Base-by-base conservation (phyloP, 345 rosid genomes). In the Citrus australasica region DNA sequence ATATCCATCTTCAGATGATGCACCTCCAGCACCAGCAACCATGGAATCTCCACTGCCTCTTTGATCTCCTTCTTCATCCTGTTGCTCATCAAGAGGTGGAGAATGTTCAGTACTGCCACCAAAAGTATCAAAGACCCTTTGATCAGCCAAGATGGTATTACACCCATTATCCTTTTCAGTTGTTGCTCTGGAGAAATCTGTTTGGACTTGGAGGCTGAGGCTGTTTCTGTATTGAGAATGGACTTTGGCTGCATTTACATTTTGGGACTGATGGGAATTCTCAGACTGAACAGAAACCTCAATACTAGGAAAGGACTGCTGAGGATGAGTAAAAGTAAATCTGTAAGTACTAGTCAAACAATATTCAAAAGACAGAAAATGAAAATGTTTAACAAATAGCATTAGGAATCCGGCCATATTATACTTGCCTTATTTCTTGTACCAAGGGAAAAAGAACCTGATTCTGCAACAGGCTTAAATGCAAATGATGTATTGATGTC, bases 1-100 rank as follows among this genome's bases (percentile, higher is more conserved):
- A 74, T 87, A 95, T 78, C 97, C 99, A 83, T 96, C 98, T 51
- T 96, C 97, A 11, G 97, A 90, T 32, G 92, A 94, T 4, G 87
- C 90, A 69, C 81, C 85, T 30, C 85, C 85, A 70, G 79, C 83
- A 69, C 89, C 94, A 60, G 86, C 87, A 77, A 81, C 87, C 69
- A 82, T 28, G 71, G 79, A 81, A 77, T 91, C 96, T 33, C 84
- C 90, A 33, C 86, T 63, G n/a, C 84, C 89, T 87, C 88, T 87
- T 79, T 86, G 99, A 80, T 92, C 92, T 67, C 85, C 92, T 77
- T 84, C 97, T 76, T 84, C 94, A 69, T 90, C 90, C 64, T 84
- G 91, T 76, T 71, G 90, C 78, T 88, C 96, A 51, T 93, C 94
- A 56, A 89, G 87, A 59, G 91, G 90, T 7, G 89, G 87, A 76